A percentile compares a stretch with the other conserved stretches of the same genome.
Conservation (phyloP, 352 stramenopile genomes). For the Lagenidium sp. region DNA sequence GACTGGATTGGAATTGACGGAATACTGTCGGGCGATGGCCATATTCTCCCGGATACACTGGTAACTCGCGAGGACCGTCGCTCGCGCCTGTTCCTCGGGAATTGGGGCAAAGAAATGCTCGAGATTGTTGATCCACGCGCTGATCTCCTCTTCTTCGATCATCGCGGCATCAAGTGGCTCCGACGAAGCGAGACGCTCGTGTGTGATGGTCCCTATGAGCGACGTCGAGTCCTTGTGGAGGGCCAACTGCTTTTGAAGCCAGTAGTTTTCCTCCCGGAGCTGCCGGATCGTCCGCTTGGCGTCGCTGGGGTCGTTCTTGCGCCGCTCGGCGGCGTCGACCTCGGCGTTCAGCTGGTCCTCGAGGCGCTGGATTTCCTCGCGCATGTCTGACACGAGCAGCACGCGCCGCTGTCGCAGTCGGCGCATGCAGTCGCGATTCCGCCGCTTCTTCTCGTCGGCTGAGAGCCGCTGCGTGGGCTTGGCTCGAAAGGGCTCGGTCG, state of each 20-base stretch:
- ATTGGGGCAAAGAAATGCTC: constrained; percentile 11
- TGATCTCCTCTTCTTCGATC: constrained; percentile 9
- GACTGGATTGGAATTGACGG: constrained; percentile 11
- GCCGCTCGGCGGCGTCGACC: not conserved
- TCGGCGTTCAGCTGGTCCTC: not conserved
- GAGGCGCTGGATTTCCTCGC: constrained; percentile 5
- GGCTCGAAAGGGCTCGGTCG: not conserved
- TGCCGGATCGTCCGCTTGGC: constrained; percentile 9
- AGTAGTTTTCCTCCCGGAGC: constrained; percentile 22
- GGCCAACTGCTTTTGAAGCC: constrained; percentile 15
- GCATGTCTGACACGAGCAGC: constrained; percentile 8
- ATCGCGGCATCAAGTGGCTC: constrained; percentile 9
- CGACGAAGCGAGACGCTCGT: no score
- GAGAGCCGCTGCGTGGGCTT: constrained; percentile 8
- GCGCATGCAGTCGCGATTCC: constrained; percentile 19
- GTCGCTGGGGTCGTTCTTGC: constrained; percentile 4
- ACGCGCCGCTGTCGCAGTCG: constrained; percentile 11
- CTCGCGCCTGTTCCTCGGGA: not conserved
- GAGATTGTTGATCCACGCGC: constrained; percentile 11
- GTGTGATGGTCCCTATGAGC: no score
- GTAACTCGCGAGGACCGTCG: constrained; percentile 7
- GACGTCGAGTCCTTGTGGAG: not conserved
- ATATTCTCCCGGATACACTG: constrained; percentile 14
- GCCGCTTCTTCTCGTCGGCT: constrained; percentile 15
- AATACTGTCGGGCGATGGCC: not conserved